phyloP scores from a whole-genome alignment of 2,329 filamentous ascomycete genomes.

The Ceratocystis destructans region DNA sequence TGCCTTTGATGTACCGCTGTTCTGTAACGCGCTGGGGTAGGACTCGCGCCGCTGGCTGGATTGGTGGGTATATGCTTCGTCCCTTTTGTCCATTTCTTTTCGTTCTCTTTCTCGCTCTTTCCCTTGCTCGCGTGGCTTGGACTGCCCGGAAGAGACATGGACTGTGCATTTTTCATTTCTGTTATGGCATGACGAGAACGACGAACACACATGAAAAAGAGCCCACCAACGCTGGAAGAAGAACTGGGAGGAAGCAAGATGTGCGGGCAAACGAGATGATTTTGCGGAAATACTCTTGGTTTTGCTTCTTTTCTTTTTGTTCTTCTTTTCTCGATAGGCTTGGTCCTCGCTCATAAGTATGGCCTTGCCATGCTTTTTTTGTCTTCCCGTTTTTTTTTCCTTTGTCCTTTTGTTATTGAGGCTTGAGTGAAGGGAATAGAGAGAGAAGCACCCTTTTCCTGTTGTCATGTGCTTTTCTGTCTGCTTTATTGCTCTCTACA shows the following conservation, averaged over 20 bases:
- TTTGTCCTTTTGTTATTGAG: not conserved
- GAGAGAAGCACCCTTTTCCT: not conserved
- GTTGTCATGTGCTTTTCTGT: not conserved
- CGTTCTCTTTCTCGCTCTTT: not conserved
- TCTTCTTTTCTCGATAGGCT: not conserved
- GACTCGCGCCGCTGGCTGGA: no score
- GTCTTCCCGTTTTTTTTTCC: not conserved
- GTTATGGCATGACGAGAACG: not conserved
- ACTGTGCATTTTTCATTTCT: not conserved
- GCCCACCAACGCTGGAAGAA: no score
- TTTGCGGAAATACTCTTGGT: not conserved
- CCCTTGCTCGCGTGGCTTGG: not conserved
- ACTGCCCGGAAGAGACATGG: not conserved
- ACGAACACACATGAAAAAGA: not conserved
- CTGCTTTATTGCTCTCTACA: not conserved
- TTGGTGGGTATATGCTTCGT: not conserved
- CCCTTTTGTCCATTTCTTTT: not conserved
- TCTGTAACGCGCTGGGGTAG: no score
- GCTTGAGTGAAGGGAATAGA: not conserved
- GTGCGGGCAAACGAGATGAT: no score
- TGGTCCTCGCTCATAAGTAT: not conserved
- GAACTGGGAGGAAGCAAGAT: no score
- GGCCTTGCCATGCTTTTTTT: not conserved
- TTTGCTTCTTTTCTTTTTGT: not conserved
- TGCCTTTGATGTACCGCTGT: no score